These are phyloP conservation scores for Hibiscus trionum DNA, from an alignment of 345 rosid species.

Conservation along the genomic window DNA sequence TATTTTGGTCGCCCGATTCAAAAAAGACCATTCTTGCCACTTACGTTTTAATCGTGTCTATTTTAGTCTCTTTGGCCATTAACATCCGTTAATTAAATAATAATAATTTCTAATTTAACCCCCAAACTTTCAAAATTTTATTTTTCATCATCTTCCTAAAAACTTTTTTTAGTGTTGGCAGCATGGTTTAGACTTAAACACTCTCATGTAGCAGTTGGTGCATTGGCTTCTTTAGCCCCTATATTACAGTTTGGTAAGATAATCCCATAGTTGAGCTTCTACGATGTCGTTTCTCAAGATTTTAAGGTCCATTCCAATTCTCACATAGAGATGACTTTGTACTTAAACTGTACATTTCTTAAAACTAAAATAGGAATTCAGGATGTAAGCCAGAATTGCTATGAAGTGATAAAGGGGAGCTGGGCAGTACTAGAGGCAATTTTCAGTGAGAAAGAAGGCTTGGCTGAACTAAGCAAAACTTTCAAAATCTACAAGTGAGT, in stretches of 20 bases:
- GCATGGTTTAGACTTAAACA: slow-evolving; percentile 82
- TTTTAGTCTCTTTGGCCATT: no score
- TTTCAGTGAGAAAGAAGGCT: slow-evolving; percentile 37
- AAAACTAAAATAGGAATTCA: slow-evolving; percentile 11
- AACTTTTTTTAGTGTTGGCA: slow-evolving; percentile 91
- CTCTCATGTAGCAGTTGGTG: slow-evolving; percentile 69
- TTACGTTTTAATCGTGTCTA: no score
- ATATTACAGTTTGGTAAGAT: slow-evolving; percentile 61
- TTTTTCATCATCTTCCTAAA: no score
- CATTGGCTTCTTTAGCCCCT: slow-evolving; percentile 81
- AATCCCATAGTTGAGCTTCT: slow-evolving; percentile 63
- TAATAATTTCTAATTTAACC: no score
- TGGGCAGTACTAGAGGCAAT: slow-evolving; percentile 58
- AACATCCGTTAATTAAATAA: no score
- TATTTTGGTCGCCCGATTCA: no score
- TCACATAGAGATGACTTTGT: no score
- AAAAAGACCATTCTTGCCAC: no score
- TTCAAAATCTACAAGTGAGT: slow-evolving; percentile 64
- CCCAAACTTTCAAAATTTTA: no score
- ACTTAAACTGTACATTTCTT: background rate
- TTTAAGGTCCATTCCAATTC: slow-evolving; percentile 71
- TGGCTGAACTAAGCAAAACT: slow-evolving; percentile 46
- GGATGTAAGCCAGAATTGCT: slow-evolving; percentile 66
- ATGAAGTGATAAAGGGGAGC: slow-evolving; percentile 59
- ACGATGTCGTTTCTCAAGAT: slow-evolving; percentile 65